A percentile compares a stretch with the other conserved stretches of the same genome.
Conservation (phyloP, 129 eudicot species). For the Logfia minima region DNA sequence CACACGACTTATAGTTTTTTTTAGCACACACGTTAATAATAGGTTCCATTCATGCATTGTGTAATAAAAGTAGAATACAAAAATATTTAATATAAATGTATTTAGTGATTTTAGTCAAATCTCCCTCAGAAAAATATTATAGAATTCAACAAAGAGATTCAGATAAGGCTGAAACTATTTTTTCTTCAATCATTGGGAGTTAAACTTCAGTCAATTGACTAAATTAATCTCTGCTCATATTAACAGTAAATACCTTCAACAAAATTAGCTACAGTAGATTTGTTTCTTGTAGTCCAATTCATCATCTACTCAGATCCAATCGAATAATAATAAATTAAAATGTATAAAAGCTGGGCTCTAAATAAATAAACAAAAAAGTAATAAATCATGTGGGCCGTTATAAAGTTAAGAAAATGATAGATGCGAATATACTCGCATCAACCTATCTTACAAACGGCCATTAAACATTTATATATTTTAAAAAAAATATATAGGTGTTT, state of each 20-base stretch:
- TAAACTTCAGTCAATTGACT: not conserved
- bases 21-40: no score
- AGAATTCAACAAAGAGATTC: slow-evolving; percentile 34
- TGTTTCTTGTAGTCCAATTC: no score
- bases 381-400: slow-evolving; percentile 13
- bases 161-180: slow-evolving; percentile 47
- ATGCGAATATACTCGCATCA: slow-evolving; percentile 14
- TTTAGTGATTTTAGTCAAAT: not conserved
- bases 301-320: not conserved
- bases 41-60: no score
- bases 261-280: no score
- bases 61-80: not conserved
- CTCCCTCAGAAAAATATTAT: slow-evolving; percentile 36
- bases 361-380: not conserved
- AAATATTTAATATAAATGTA: not conserved
- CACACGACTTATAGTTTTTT: no score
- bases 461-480: not conserved
- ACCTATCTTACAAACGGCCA: slow-evolving; percentile 18
- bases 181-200: slow-evolving; percentile 39
- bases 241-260: no score
- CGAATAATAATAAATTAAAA: not conserved
- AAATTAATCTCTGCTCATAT: not conserved
- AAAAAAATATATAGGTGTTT: slow-evolving; percentile 5
- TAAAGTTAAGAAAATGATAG: slow-evolving; percentile 18
- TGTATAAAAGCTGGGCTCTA: not conserved